phyloP scores from a whole-genome alignment of 257 asterid species.

The Perilla frutescens region DNA sequence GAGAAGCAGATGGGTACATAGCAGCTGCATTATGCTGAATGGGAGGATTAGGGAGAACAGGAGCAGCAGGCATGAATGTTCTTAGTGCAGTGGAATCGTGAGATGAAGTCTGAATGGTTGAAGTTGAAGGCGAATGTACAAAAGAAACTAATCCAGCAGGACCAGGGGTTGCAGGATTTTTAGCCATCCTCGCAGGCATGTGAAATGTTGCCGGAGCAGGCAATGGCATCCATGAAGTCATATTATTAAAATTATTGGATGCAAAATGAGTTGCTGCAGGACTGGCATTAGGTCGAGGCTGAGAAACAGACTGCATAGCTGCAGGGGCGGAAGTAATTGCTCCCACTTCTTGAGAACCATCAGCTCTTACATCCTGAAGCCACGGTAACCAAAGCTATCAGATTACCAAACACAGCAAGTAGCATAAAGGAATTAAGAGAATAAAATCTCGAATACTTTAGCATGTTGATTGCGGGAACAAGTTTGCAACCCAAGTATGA shows the following conservation, averaged over 20 bases:
- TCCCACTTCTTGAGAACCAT: slow-evolving; percentile 52
- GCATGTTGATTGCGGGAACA: neutral
- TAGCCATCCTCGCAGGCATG: slow-evolving; percentile 56
- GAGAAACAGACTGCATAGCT: slow-evolving; percentile 53
- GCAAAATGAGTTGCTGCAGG: slow-evolving; percentile 48
- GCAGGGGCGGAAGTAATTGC: slow-evolving; percentile 51
- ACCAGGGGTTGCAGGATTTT: slow-evolving; percentile 54
- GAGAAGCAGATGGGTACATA: slow-evolving; percentile 61
- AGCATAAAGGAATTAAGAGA: slow-evolving; percentile 16
- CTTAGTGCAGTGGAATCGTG: slow-evolving; percentile 53
- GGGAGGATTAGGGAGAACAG: slow-evolving; percentile 51
- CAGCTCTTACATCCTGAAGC: slow-evolving; percentile 60
- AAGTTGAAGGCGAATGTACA: slow-evolving; percentile 52
- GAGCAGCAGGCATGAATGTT: slow-evolving; percentile 50
- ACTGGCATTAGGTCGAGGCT: slow-evolving; percentile 53
- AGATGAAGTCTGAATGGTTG: slow-evolving; percentile 43
- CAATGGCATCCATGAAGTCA: slow-evolving; percentile 43
- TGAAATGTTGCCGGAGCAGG: slow-evolving; percentile 67
- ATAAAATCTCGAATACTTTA: slow-evolving; percentile 13
- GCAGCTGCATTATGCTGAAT: slow-evolving; percentile 64
- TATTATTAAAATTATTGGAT: slow-evolving; percentile 47
- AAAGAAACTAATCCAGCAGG: slow-evolving; percentile 69
- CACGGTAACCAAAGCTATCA: slow-evolving; percentile 26
- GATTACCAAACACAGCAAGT: slow-evolving; percentile 21
- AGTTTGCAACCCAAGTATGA: slow-evolving; percentile 16